Evolutionary conservation across 176 grass and related monocot species (phyloP), one percentile per base, ranked within the genome.

Genomic region (Oryza brachyantha): DNA sequence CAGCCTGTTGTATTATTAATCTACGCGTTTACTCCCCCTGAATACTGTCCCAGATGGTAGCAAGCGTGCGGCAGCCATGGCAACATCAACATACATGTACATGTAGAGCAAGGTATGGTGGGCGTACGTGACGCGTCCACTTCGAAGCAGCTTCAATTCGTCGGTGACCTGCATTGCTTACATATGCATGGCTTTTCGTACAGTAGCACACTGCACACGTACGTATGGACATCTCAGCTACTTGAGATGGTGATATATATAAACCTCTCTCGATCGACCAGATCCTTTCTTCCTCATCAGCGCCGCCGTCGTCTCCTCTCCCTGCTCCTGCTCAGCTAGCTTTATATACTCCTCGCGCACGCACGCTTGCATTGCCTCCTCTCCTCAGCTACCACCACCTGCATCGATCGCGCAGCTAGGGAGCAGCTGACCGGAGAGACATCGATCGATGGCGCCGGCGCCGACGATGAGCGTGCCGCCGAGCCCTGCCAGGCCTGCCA

Each of bases 91-190:
- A n/a, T n/a, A n/a, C n/a, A n/a, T n/a, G n/a, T n/a, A n/a, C n/a
- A n/a, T n/a, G n/a, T n/a, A n/a, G n/a, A n/a, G n/a, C n/a, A n/a
- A n/a, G n/a, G n/a, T n/a, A n/a, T n/a, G 2, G 31, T 2, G 1
- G 38, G 4, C 4, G 2, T 6, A 39, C 5, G 38, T 41, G 14
- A 16, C 45, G 3, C 32, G 34, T 83, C 46, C 71, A 41, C 43
- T 67, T 75, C 36, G 19, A 0, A 42, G 81, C 68, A 84, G 73
- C 81, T 84, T 76, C n/a, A n/a, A n/a, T n/a, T n/a, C 81, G 81
- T 69, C 73, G 73, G 50, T 61, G 81, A 76, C 21, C 0, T 16
- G 13, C 14, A 48, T 48, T 48, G 46, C 32, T 13, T 41, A 34
- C 63, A 38, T 64, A 19, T 58, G 81, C 73, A 37, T 43, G 73